A percentile compares a stretch with the other conserved stretches of the same genome.
These are phyloP conservation scores for Solanum aculeatissimum DNA, from an alignment of 305 asterid species.

Conservation along the genomic window DNA sequence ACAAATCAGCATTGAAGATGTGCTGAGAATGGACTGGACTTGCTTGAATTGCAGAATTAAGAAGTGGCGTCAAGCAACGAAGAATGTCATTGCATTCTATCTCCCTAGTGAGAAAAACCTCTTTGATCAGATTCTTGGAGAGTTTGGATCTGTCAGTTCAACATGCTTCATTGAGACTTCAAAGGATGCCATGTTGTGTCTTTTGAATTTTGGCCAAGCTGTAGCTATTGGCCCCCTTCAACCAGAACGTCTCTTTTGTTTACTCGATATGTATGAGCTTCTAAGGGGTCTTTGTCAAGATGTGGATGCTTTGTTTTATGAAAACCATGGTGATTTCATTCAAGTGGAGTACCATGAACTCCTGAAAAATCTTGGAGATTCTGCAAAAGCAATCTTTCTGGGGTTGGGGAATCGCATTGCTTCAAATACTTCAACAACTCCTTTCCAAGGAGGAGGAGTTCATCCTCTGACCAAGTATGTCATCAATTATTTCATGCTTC, in stretches of 20 bases:
- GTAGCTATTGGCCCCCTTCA: conserved; percentile 39
- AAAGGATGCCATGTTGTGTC: conserved; percentile 30
- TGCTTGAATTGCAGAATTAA: conserved; percentile 31
- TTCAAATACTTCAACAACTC: conserved; percentile 21
- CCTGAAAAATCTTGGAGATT: conserved; percentile 23
- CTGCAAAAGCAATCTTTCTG: conserved; percentile 29
- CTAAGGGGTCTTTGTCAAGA: conserved; percentile 19
- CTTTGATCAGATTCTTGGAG: conserved; percentile 45
- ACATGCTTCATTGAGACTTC: conserved; percentile 47
- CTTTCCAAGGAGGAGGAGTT: conserved; percentile 38
- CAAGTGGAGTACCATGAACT: conserved; percentile 41
- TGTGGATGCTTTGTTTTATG: conserved; percentile 35
- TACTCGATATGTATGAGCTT: conserved; percentile 60
- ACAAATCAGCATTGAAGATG: conserved; percentile 48
- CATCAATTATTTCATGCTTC: conserved; percentile 49
- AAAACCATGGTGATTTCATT: conserved; percentile 15
- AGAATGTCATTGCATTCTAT: conserved; percentile 25
- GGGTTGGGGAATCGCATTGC: conserved; percentile 36
- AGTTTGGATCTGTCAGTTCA: conserved; percentile 16
- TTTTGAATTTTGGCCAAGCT: conserved; percentile 57
- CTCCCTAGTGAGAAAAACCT: conserved; percentile 34
- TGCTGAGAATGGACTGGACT: conserved; percentile 60
- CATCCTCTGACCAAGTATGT: conserved; percentile 53
- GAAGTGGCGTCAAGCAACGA: conserved; percentile 47
- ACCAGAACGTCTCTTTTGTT: conserved; percentile 57